phyloP scores from a whole-genome alignment of 805 yeast species.

The Metschnikowia cerradonensis region DNA sequence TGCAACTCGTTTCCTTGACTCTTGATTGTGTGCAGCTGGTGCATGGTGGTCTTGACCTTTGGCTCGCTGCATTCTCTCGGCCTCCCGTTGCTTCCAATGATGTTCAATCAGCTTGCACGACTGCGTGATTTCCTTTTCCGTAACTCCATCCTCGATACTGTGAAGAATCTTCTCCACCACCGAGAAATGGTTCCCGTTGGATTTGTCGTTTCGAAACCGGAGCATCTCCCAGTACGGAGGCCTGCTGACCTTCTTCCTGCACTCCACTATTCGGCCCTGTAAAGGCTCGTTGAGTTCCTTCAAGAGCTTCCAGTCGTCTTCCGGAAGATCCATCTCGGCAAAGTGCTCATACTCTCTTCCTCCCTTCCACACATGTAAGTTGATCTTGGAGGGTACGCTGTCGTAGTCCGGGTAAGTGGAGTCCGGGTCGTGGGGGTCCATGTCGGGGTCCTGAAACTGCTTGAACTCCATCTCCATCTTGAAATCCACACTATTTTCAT shows the following conservation, averaged over 20 bases:
- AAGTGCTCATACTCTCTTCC: slow-evolving; percentile 57
- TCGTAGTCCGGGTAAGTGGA: slow-evolving; percentile 80
- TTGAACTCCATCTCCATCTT: slow-evolving; percentile 63
- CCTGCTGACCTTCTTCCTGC: slow-evolving; percentile 55
- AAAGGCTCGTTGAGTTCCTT: slow-evolving; percentile 73
- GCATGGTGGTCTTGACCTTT: slow-evolving; percentile 7
- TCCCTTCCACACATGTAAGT: slow-evolving; percentile 78
- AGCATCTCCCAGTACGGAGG: slow-evolving; percentile 74
- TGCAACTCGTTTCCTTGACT: slow-evolving; percentile 8
- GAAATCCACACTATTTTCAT: slow-evolving; percentile 91
- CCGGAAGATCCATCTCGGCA: slow-evolving; percentile 56
- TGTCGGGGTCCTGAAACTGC: slow-evolving; percentile 54
- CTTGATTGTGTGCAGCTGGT: slow-evolving; percentile 5
- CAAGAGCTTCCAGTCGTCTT: slow-evolving; percentile 76
- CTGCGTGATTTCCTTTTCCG: slow-evolving; percentile 66
- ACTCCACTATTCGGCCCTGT: slow-evolving; percentile 86
- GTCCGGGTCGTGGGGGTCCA: slow-evolving; percentile 62
- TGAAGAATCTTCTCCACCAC: slow-evolving; percentile 80
- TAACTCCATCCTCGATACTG: slow-evolving; percentile 83
- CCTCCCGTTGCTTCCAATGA: slow-evolving; percentile 60
- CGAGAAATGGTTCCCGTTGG: slow-evolving; percentile 76
- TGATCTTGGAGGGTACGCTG: slow-evolving; percentile 58
- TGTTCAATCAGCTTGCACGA: slow-evolving; percentile 53
- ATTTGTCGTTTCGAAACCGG: slow-evolving; percentile 90
- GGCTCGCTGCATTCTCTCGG: slow-evolving; percentile 27